phyloP scores from a whole-genome alignment of 2,329 filamentous ascomycete species.

The Colletotrichum tropicale region DNA sequence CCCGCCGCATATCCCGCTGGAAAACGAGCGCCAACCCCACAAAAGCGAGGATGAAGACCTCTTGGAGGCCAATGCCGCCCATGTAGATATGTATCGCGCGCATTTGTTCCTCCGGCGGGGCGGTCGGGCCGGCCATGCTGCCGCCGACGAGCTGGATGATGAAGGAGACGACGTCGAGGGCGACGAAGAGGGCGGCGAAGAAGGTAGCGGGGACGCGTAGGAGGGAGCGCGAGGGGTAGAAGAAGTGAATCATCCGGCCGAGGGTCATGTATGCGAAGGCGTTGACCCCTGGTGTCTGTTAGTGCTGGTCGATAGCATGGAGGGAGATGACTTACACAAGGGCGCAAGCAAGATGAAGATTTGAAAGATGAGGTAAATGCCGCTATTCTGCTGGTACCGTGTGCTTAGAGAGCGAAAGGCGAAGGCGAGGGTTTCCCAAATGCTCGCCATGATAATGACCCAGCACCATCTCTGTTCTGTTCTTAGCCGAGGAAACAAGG shows the following conservation, averaged over 20 bases:
- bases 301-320: background rate
- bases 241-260: slow-evolving; percentile 49
- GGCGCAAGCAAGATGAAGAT: slow-evolving; percentile 33
- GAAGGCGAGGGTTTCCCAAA: slow-evolving; percentile 34
- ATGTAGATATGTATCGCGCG: slow-evolving; percentile 48
- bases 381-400: slow-evolving; percentile 27
- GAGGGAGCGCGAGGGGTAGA: slow-evolving; percentile 39
- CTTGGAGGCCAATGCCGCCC: slow-evolving; percentile 56
- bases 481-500: too few relatives aligned
- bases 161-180: slow-evolving; percentile 42
- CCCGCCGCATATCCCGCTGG: slow-evolving; percentile 30
- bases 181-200: slow-evolving; percentile 43
- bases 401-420: slow-evolving; percentile 30
- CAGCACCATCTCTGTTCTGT: slow-evolving; percentile 32
- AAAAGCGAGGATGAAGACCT: slow-evolving; percentile 55
- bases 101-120: slow-evolving; percentile 29
- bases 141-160: slow-evolving; percentile 38
- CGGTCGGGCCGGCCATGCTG: slow-evolving; percentile 27
- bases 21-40: slow-evolving; percentile 42
- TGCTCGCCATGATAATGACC: slow-evolving; percentile 40
- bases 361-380: slow-evolving; percentile 27
- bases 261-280: slow-evolving; percentile 52
- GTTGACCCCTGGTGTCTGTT: slow-evolving; percentile 40
- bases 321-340: slow-evolving; percentile 24
- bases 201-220: slow-evolving; percentile 38